A percentile compares a stretch with the other conserved stretches of the same genome.
phyloP scores from a whole-genome alignment of 805 yeast species.

The Teunomyces atbi region DNA sequence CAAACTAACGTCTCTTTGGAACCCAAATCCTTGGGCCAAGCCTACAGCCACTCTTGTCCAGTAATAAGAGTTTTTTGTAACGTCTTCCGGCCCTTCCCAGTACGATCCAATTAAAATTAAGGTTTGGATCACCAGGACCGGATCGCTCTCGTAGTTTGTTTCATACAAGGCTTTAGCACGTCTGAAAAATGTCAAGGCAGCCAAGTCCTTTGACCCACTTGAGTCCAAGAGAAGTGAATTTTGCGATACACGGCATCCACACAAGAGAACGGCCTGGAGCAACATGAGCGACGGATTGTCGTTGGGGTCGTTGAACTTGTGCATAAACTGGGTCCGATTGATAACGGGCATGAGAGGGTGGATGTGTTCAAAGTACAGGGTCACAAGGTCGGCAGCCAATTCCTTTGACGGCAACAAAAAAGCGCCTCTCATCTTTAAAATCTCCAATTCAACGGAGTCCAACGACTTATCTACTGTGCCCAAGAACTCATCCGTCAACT shows the following conservation, averaged over 20 bases:
- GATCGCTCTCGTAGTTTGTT: slow-evolving; percentile 64
- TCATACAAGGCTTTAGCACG: slow-evolving; percentile 77
- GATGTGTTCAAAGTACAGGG: slow-evolving; percentile 58
- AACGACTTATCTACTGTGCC: slow-evolving; percentile 32
- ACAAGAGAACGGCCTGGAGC: slow-evolving; percentile 64
- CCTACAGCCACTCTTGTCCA: slow-evolving; percentile 71
- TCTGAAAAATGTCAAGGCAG: slow-evolving; percentile 53
- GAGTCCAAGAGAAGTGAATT: slow-evolving; percentile 53
- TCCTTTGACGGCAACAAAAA: slow-evolving; percentile 63
- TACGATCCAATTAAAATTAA: slow-evolving; percentile 61
- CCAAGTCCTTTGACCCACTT: slow-evolving; percentile 51
- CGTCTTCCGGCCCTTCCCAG: slow-evolving; percentile 74
- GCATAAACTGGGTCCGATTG: slow-evolving; percentile 60
- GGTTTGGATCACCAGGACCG: slow-evolving; percentile 60
- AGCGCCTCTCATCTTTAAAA: slow-evolving; percentile 65
- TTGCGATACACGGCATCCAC: slow-evolving; percentile 61
- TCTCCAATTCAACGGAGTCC: slow-evolving; percentile 64
- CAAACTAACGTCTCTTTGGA: slow-evolving; percentile 56
- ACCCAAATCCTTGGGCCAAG: slow-evolving; percentile 72
- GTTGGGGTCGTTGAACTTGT: slow-evolving; percentile 50
- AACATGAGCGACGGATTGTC: slow-evolving; percentile 64
- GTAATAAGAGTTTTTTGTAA: slow-evolving; percentile 62
- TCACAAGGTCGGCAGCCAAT: slow-evolving; percentile 58
- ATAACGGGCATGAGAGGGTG: slow-evolving; percentile 72
- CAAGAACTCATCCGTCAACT: slow-evolving; percentile 41